Percentiles rank a stretch among this genome's conserved stretches.
These are phyloP conservation scores for Leishmania arabica DNA, from an alignment of 208 protist species.

Conservation along the genomic window DNA sequence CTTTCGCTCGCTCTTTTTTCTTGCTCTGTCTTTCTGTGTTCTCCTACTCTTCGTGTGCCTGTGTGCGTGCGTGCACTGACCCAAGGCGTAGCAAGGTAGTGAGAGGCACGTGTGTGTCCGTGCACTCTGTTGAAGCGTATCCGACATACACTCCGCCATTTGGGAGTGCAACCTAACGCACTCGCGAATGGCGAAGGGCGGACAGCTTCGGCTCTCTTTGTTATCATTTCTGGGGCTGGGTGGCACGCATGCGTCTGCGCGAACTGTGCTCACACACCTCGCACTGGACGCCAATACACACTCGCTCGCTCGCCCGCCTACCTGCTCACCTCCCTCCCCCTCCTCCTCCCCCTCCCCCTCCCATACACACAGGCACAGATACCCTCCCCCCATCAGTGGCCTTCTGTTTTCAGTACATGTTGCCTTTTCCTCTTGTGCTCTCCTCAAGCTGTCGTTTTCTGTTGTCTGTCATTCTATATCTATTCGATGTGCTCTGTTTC, in stretches of 20 bases:
- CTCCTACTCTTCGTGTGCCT: background rate
- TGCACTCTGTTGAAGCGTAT: background rate
- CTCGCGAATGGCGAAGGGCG: background rate
- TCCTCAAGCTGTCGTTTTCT: background rate
- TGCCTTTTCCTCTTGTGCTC: background rate
- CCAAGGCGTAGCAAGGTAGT: background rate
- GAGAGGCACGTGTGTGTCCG: background rate
- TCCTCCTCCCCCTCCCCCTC: background rate
- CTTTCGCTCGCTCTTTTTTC: background rate
- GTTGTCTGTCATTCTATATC: background rate
- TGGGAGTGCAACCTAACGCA: background rate
- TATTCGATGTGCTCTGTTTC: conserved; percentile 6
- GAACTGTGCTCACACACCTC: background rate
- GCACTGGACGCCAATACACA: background rate
- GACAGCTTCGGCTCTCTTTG: background rate
- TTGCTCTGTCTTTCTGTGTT: background rate
- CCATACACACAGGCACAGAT: background rate
- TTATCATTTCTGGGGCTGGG: background rate
- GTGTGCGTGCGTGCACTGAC: background rate
- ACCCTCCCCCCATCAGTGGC: background rate
- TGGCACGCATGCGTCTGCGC: conserved; percentile 8
- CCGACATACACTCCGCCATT: background rate
- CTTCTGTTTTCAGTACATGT: background rate
- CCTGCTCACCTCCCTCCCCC: background rate
- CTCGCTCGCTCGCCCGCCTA: background rate